A percentile compares a stretch with the other conserved stretches of the same genome.
phyloP scores from a whole-genome alignment of 2,329 filamentous ascomycete species.

The Calonectria montana region DNA sequence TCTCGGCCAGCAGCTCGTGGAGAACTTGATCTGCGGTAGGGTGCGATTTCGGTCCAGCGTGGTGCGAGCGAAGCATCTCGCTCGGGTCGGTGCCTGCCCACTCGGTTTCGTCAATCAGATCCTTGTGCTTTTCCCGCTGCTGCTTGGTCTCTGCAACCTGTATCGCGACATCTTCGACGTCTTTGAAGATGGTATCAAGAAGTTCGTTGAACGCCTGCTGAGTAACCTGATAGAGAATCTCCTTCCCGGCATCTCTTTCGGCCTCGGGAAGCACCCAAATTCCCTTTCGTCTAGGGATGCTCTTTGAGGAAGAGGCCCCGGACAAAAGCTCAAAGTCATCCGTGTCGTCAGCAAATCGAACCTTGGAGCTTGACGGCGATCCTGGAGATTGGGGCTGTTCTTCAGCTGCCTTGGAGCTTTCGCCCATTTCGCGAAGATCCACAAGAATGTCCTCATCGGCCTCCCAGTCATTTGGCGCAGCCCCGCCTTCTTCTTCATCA shows the following conservation, averaged over 20 bases:
- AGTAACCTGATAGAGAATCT: slow-evolving; percentile 90
- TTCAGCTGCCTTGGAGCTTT: slow-evolving; percentile 57
- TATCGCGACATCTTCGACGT: slow-evolving; percentile 81
- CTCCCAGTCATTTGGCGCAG: slow-evolving; percentile 72
- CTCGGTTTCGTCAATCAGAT: slow-evolving; percentile 58
- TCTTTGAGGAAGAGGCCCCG: slow-evolving; percentile 77
- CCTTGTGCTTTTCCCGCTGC: slow-evolving; percentile 68
- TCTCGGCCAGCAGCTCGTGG: slow-evolving; percentile 54
- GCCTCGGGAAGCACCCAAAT: slow-evolving; percentile 83
- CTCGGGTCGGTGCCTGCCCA: slow-evolving; percentile 44
- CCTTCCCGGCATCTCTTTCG: slow-evolving; percentile 85
- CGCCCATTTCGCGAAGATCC: slow-evolving; percentile 48
- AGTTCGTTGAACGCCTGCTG: slow-evolving; percentile 94
- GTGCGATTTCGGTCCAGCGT: slow-evolving; percentile 26
- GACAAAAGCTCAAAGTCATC: slow-evolving; percentile 78
- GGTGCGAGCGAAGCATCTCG: slow-evolving; percentile 27
- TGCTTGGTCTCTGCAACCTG: slow-evolving; percentile 72
- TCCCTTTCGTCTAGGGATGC: slow-evolving; percentile 79
- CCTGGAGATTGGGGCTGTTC: slow-evolving; percentile 57
- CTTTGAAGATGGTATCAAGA: slow-evolving; percentile 85
- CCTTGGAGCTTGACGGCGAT: slow-evolving; percentile 82
- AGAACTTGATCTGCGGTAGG: slow-evolving; percentile 41
- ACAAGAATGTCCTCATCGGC: slow-evolving; percentile 68
- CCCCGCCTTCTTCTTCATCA: slow-evolving; percentile 83
- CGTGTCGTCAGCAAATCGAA: slow-evolving; percentile 78